Conservation (phyloP, 1,139 yeast species). For the Taphrina communis region DNA sequence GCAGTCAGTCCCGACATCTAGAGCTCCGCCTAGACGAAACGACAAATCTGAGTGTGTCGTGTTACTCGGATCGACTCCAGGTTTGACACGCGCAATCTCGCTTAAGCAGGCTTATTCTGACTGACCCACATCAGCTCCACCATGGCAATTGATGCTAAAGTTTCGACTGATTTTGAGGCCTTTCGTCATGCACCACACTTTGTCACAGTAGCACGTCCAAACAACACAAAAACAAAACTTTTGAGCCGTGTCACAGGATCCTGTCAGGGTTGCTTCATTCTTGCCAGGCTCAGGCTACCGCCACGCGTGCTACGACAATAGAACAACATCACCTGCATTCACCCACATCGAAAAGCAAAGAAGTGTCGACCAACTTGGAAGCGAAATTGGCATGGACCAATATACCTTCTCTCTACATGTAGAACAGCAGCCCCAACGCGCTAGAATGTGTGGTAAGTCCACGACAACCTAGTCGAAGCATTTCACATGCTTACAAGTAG, state of each 20-base stretch:
- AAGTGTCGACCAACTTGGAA: not conserved
- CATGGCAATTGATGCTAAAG: slow-evolving; percentile 15
- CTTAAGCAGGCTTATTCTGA: not conserved
- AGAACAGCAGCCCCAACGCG: slow-evolving; percentile 56
- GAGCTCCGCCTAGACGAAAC: slow-evolving; percentile 5
- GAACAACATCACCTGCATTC: not conserved
- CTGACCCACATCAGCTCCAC: slow-evolving; percentile 15
- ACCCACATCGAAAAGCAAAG: not conserved
- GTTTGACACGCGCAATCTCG: slow-evolving; percentile 2
- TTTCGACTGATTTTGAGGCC: slow-evolving; percentile 1
- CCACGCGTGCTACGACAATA: no score
- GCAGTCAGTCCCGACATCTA: slow-evolving; percentile 11
- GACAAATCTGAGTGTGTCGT: not conserved
- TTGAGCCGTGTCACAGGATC: no score
- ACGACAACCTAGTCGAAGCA: not conserved
- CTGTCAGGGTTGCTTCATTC: no score
- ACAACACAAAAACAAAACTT: not conserved
- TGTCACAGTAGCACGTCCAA: not conserved
- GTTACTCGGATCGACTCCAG: slow-evolving; percentile 6
- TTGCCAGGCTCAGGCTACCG: no score
- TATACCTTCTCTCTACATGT: slow-evolving; percentile 49
- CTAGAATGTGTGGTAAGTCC: slow-evolving; percentile 56
- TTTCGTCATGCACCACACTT: slow-evolving; percentile 5
- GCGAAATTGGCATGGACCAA: slow-evolving; percentile 1
- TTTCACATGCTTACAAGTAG: not conserved